Base-by-base conservation (phyloP, 768 basidiomycete species). In the Lactarius akahatsu region DNA sequence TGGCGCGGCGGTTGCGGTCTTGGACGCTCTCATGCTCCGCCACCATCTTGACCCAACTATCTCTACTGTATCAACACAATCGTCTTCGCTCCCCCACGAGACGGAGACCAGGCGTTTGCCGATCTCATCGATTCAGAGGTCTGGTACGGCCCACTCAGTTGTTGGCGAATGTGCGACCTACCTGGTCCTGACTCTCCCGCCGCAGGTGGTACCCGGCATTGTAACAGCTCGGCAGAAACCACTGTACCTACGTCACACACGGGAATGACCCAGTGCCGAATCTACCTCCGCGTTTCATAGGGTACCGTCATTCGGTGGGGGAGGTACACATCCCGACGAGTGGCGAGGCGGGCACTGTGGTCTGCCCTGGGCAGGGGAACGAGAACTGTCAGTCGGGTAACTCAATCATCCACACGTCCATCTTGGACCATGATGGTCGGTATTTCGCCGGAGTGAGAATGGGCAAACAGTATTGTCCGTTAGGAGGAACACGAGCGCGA, bases 1-100 rank as follows among this genome's bases (percentile, higher is more conserved):
- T 8, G 81, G 81, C 40, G 82, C 79, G 11, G 82, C 82, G 3
- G 74, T 83, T 47, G 79, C 81, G n/a, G 74, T 76, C 38, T 76
- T 83, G 65, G 81, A 82, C 68, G 78, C 78, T 15, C 72, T 79
- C 52, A 74, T 80, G 73, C 75, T 83, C 58, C 75, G 73, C 40
- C 72, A 74, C 67, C 66, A 74, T n/a, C 77, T 83, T 43, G 74
- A 75, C 55, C 60, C 77, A 13, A 75, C 75, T 38, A 69, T 79
- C 23, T 20, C 68, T 4, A n/a, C n/a, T n/a, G n/a, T n/a, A 69
- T 82, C 64, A 75, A 68, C 3, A 76, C 79, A 1, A 75, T 76
- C 16, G 74, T 77, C 36, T 81, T 78, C 60, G 81, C 81, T n/a
- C 74, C 80, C 26, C 82, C 82, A 0, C 75, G 82, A 13, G 78